These are phyloP conservation scores for Alternaria triticina DNA, from an alignment of 2,329 filamentous ascomycete species.

Conservation along the genomic window DNA sequence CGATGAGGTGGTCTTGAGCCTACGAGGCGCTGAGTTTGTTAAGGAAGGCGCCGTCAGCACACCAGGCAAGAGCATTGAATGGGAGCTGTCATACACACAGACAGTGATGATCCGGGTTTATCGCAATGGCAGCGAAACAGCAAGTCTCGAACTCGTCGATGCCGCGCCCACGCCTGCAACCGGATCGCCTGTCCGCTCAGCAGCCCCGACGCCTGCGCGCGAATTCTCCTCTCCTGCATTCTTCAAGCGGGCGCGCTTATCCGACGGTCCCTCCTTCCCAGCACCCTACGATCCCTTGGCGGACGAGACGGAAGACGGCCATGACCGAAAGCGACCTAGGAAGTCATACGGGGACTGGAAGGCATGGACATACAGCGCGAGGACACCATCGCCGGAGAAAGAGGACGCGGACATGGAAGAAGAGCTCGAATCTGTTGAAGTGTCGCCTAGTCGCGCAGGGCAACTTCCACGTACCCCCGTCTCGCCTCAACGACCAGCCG, in stretches of 20 bases:
- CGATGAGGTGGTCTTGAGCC: constrained; percentile 72
- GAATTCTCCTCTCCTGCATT: constrained; percentile 81
- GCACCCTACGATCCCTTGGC: constrained; percentile 67
- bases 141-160: constrained; percentile 61
- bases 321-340: constrained; percentile 71
- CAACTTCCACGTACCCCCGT: constrained; percentile 37
- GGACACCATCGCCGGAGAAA: constrained; percentile 72
- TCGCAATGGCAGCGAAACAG: constrained; percentile 56
- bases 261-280: constrained; percentile 71
- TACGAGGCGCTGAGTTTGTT: constrained; percentile 72
- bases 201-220: constrained; percentile 11
- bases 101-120: constrained; percentile 49
- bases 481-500: constrained; percentile 24
- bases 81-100: constrained; percentile 60
- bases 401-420: constrained; percentile 40
- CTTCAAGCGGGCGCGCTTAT: constrained; percentile 69
- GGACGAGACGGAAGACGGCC: constrained; percentile 65
- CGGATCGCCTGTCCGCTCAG: constrained; percentile 28
- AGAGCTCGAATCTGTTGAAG: constrained; percentile 16
- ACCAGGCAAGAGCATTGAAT: constrained; percentile 63
- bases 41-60: constrained; percentile 61
- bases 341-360: constrained; percentile 72
- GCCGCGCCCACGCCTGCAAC: constrained; percentile 36
- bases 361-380: constrained; percentile 76
- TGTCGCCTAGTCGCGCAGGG: constrained; percentile 31